A percentile compares a stretch with the other conserved stretches of the same genome.
phyloP scores from a whole-genome alignment of 257 asterid species.

The Coffea canephora region DNA sequence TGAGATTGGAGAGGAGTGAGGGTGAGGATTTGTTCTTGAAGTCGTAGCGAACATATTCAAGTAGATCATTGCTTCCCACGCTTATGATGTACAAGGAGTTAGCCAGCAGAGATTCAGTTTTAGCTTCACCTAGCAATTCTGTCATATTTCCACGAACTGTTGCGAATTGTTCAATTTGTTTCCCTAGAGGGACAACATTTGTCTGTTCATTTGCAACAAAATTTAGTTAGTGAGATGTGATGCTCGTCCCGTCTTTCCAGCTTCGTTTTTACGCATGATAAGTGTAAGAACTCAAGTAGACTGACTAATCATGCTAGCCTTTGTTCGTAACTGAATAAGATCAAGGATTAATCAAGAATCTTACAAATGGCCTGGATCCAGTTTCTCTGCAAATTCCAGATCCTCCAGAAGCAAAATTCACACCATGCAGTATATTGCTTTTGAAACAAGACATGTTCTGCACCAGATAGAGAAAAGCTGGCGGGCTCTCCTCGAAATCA shows the following conservation, averaged over 20 bases:
- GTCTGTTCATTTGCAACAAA: slow-evolving; percentile 10
- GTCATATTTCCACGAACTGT: slow-evolving; percentile 36
- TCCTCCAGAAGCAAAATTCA: slow-evolving; percentile 65
- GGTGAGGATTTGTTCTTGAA: slow-evolving; percentile 13
- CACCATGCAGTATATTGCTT: slow-evolving; percentile 36
- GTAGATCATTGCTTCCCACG: slow-evolving; percentile 62
- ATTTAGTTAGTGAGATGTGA: neutral
- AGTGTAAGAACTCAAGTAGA: too few relatives aligned
- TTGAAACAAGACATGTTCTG: slow-evolving; percentile 24
- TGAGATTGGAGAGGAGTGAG: slow-evolving; percentile 26
- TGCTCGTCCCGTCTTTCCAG: too few relatives aligned
- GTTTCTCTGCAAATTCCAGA: slow-evolving; percentile 45
- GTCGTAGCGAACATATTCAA: slow-evolving; percentile 26
- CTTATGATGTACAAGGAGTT: slow-evolving; percentile 49
- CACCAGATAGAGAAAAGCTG: slow-evolving; percentile 37
- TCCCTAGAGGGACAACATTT: slow-evolving; percentile 30
- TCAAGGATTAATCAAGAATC: neutral
- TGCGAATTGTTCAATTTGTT: slow-evolving; percentile 42
- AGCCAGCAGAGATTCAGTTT: slow-evolving; percentile 30
- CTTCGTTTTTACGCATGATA: too few relatives aligned
- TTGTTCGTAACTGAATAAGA: too few relatives aligned
- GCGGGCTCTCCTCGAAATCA: slow-evolving; percentile 40
- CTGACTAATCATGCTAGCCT: too few relatives aligned
- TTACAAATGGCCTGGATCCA: slow-evolving; percentile 23
- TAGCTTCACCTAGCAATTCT: slow-evolving; percentile 32